These are phyloP conservation scores for Leishmania martiniquensis DNA, from an alignment of 208 protist genomes.

Conservation along the genomic window DNA sequence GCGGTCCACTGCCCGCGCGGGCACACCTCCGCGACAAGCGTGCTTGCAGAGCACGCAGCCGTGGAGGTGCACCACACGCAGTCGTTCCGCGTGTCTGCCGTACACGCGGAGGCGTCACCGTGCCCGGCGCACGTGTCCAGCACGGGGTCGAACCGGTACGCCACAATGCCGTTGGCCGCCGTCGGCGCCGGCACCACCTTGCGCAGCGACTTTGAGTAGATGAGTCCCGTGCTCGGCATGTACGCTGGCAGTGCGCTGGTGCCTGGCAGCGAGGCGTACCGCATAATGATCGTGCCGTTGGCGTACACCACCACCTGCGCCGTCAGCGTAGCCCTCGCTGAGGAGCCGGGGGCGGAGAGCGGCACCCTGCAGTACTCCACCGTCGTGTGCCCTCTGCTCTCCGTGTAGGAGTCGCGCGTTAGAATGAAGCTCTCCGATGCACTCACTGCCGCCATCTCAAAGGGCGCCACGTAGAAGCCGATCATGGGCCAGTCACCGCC, in stretches of 20 bases:
- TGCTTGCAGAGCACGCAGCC: constrained; percentile 10
- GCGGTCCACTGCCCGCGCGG: constrained; percentile 23
- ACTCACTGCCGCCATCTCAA: constrained; percentile 5
- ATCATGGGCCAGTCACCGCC: constrained; percentile 53
- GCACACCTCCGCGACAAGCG: constrained; percentile 18
- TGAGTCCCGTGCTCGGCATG: constrained; percentile 17
- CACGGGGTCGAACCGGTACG: constrained; percentile 28
- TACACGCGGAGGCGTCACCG: constrained; percentile 4
- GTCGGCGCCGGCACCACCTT: constrained; percentile 25
- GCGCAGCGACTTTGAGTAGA: constrained; percentile 25
- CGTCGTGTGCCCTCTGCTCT: neutral
- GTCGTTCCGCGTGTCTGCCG: neutral
- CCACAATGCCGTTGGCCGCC: constrained; percentile 19
- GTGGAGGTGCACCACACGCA: constrained; percentile 30
- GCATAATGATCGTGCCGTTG: constrained; percentile 52
- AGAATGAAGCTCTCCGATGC: neutral
- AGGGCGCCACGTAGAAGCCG: constrained; percentile 22
- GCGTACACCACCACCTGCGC: constrained; percentile 51
- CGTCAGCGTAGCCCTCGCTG: constrained; percentile 15
- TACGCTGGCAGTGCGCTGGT: neutral
- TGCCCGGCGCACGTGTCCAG: constrained; percentile 15
- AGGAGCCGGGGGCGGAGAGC: neutral
- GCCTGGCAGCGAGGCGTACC: constrained; percentile 41
- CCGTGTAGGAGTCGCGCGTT: constrained; percentile 1
- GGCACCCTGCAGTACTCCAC: constrained; percentile 26